Percentiles rank a stretch among this genome's conserved stretches.
phyloP scores from a whole-genome alignment of 345 rosid genomes.

The Schrenkiella parvula region DNA sequence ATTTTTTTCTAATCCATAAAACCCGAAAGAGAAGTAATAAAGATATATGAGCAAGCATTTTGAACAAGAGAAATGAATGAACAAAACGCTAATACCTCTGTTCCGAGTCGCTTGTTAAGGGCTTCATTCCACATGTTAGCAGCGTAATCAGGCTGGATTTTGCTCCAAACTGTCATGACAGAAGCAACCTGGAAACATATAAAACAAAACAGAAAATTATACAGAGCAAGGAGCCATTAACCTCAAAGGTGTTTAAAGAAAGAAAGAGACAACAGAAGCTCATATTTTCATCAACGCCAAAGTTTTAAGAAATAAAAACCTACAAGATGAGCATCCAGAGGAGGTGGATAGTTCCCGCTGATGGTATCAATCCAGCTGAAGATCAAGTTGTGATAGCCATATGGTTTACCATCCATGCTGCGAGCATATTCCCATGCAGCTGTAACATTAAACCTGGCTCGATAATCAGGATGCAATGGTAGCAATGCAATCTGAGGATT shows the following conservation, averaged over 20 bases:
- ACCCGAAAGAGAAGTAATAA: not conserved
- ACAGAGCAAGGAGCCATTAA: not conserved
- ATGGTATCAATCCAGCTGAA: slow-evolving; percentile 99
- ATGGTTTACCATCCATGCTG: slow-evolving; percentile 84
- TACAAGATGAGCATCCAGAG: slow-evolving; percentile 94
- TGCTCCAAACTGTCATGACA: slow-evolving; percentile 91
- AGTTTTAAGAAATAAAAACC: slow-evolving; percentile 1
- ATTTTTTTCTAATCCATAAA: not conserved
- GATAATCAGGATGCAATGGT: slow-evolving; percentile 84
- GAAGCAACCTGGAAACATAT: slow-evolving; percentile 75
- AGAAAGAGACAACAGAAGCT: not conserved
- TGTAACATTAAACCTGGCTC: slow-evolving; percentile 84
- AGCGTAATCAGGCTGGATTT: slow-evolving; percentile 87
- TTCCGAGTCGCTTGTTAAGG: slow-evolving; percentile 88
- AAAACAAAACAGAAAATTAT: not conserved
- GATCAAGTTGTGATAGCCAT: slow-evolving; percentile 96
- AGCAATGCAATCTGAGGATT: slow-evolving; percentile 92
- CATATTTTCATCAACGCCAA: not conserved
- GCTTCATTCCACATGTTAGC: slow-evolving; percentile 97
- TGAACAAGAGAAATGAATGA: not conserved
- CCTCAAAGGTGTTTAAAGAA: not conserved
- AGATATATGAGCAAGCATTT: not conserved
- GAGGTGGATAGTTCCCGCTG: slow-evolving; percentile 87
- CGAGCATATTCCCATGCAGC: slow-evolving; percentile 97
- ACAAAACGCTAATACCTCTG: slow-evolving; percentile 47